Conservation (phyloP, 345 rosid genomes). For the Salix arbutifolia region DNA sequence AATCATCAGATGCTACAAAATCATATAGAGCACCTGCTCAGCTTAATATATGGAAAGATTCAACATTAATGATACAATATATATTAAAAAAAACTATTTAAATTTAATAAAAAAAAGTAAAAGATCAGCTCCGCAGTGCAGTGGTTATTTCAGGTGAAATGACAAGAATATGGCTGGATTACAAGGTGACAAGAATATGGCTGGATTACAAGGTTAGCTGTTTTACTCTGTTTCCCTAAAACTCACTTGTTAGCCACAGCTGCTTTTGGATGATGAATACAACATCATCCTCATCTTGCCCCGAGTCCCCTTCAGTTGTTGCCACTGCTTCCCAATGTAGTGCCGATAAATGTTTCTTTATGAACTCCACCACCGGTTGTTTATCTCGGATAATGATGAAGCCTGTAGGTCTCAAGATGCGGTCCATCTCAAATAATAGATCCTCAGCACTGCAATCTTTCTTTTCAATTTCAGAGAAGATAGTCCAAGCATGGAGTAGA, state of each 20-base stretch:
- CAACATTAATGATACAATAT: no score
- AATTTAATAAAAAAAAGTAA: no score
- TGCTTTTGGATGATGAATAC: constrained; percentile 71
- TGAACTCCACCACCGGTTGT: constrained; percentile 46
- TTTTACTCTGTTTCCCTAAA: constrained; percentile 58
- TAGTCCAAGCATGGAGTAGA: constrained; percentile 24
- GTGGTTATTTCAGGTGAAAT: constrained; percentile 11
- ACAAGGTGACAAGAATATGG: no score
- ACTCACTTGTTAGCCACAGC: constrained; percentile 82
- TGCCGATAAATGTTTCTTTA: constrained; percentile 65
- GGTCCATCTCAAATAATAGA: constrained; percentile 86
- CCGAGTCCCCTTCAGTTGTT: constrained; percentile 41
- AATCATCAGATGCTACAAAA: constrained; percentile 24
- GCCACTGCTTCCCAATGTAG: constrained; percentile 85
- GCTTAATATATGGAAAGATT: neutral
- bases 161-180: neutral
- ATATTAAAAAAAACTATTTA: no score
- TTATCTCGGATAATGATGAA: constrained; percentile 72
- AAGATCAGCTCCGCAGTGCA: constrained; percentile 24
- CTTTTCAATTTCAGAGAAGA: constrained; percentile 33
- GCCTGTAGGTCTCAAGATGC: constrained; percentile 85
- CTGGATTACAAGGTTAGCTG: neutral
- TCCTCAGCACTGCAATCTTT: constrained; percentile 80
- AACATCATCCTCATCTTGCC: constrained; percentile 48
- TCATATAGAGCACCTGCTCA: constrained; percentile 19